Evolutionary conservation across 805 yeast genomes (phyloP), one percentile per base, ranked within the genome.

Genomic region (Millerago galiae): DNA sequence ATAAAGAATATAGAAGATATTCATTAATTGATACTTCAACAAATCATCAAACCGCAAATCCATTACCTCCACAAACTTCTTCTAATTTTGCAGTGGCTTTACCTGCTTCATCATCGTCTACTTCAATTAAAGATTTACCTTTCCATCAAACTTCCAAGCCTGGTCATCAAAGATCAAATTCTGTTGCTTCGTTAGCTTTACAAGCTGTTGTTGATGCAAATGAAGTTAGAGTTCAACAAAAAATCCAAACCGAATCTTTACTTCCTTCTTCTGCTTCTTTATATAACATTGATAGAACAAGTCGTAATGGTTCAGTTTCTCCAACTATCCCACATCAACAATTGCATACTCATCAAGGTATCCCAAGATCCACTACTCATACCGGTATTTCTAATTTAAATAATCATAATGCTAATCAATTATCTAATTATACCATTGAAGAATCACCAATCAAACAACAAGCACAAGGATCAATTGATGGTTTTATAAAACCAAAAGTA

Each of bases 201-300:
- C 85, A 82, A 55, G 89, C 89, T 0, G 83, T 83, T 41, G 88
- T 79, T 12, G 77, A 79, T 46, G 85, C 84, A 8, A 81, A 76
- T 52, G 67, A 63, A 35, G 56, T 60, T 17, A 50, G 58, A 44
- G 46, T 48, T 35, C 52, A 50, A 21, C 27, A 40, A 14, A 18
- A 40, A 21, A 34, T 32, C 11, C 41, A 38, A 17, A 33, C 37
- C 12, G 35, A 41, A 18, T 25, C 21, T 12, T n/a, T 31, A 37
- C 21, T 31, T 24, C 50, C 58, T 26, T 36, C 43, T 4, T 52
- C 56, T 2, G 36, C 37, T 8, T 54, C 56, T 32, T 44, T 55
- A 37, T 58, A 61, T 18, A 42, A 47, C 32, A 38, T 49, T 36
- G 53, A 50, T 27, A 39, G 18, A n/a, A 29, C 32, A 15, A 32